Conservation (phyloP, 345 rosid species). For the Citrus maxima region DNA sequence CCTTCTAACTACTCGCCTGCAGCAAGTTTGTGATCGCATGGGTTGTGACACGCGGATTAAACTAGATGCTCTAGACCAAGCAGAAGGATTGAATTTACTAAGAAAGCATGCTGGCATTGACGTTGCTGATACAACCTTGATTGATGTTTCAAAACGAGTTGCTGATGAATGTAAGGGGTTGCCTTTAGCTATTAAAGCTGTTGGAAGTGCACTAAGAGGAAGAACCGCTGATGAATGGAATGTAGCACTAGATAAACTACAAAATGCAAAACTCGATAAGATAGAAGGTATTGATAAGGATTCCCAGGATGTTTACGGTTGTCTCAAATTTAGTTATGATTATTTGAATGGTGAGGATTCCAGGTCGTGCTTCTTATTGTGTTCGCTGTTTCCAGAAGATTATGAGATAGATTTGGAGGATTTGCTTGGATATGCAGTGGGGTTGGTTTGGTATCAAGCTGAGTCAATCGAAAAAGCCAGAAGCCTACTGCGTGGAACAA, state of each 20-base stretch:
- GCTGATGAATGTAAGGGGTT: too few species aligned
- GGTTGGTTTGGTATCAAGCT: not conserved
- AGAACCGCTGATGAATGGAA: not conserved
- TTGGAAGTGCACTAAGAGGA: not conserved
- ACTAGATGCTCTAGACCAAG: accelerated
- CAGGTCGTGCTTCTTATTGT: not conserved
- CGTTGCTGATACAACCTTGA: too few species aligned
- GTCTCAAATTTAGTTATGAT: slow-evolving; percentile 1
- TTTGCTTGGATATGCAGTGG: not conserved
- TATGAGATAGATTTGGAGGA: not conserved
- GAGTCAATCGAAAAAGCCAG: not conserved
- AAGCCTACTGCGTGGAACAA: not conserved
- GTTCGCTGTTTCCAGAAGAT: slow-evolving; percentile 14
- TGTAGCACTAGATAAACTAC: not conserved
- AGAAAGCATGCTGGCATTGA: too few species aligned
- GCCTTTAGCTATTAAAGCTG: too few species aligned
- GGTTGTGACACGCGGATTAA: too few species aligned
- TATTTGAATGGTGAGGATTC: not conserved
- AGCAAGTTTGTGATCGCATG: too few species aligned
- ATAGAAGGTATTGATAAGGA: not conserved
- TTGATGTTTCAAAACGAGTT: too few species aligned
- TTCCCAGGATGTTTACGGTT: not conserved
- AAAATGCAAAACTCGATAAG: not conserved
- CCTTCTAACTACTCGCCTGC: too few species aligned
- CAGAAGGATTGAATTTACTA: too few species aligned